These are phyloP conservation scores for Chlamydomonas sphaeroides DNA, from an alignment of 139 green algal species.

Conservation along the genomic window DNA sequence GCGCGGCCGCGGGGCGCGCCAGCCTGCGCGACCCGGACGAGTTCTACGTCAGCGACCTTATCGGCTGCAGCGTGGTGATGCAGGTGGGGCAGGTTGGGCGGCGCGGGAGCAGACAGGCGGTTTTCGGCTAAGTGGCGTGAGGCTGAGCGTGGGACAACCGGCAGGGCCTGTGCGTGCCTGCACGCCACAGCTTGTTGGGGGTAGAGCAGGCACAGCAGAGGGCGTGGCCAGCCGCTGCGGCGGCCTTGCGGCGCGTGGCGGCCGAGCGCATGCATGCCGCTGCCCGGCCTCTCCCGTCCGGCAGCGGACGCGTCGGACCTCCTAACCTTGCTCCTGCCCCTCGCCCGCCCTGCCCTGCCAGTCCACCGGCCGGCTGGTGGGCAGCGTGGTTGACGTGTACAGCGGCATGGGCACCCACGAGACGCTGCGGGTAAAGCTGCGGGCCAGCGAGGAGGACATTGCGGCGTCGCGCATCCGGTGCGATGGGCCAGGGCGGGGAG, in stretches of 20 bases:
- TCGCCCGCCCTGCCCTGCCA: too few species aligned
- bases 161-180: too few species aligned
- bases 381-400: slow-evolving; percentile 51
- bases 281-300: too few species aligned
- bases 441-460: slow-evolving; percentile 44
- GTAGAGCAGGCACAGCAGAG: too few species aligned
- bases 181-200: too few species aligned
- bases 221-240: too few species aligned
- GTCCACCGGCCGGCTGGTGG: slow-evolving; percentile 30
- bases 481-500: not conserved
- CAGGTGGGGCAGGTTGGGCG: slow-evolving; percentile 8
- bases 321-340: too few species aligned
- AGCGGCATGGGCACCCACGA: slow-evolving; percentile 56
- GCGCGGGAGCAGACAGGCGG: not conserved
- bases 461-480: slow-evolving; percentile 30
- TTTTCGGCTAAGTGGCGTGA: too few species aligned
- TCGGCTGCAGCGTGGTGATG: slow-evolving; percentile 35
- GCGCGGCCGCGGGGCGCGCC: slow-evolving; percentile 2
- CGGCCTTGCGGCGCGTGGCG: too few species aligned
- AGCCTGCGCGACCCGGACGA: slow-evolving; percentile 46
- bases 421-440: slow-evolving; percentile 50
- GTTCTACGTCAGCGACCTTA: slow-evolving; percentile 57
- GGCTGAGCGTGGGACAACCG: too few species aligned
- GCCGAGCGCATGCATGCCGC: too few species aligned
- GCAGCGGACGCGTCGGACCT: too few species aligned